Conservation (phyloP, 1,284 basidiomycete species). For the Irpex rosettiformis region DNA sequence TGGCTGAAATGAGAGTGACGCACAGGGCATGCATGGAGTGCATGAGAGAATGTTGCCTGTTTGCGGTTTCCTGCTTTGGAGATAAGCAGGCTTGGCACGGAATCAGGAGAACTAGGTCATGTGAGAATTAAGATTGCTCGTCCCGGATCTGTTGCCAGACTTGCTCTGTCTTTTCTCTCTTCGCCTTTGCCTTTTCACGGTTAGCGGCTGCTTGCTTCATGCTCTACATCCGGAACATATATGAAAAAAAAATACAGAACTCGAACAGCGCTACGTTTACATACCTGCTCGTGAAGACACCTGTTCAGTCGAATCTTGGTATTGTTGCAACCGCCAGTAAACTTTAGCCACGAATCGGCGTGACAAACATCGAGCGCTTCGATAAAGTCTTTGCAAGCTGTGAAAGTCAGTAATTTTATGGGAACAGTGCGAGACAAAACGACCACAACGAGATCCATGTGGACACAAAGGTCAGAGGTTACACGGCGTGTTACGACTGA, state of each 20-base stretch:
- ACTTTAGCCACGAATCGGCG: conserved; percentile 52
- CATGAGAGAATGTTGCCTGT: not conserved
- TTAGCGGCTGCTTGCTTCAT: conserved; percentile 67
- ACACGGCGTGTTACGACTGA: not conserved
- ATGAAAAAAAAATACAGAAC: too few relatives aligned
- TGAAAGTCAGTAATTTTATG: conserved; percentile 15
- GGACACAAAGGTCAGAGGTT: conserved; percentile 13
- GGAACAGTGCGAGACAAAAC: conserved; percentile 2
- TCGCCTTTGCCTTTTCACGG: conserved; percentile 61
- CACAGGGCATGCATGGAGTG: not conserved
- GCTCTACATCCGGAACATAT: conserved; percentile 42
- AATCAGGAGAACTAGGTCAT: not conserved
- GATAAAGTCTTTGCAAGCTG: conserved; percentile 73
- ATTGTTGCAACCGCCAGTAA: conserved; percentile 71
- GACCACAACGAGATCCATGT: conserved; percentile 13
- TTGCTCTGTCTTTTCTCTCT: conserved; percentile 51
- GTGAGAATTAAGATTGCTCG: conserved; percentile 30
- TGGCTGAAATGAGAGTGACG: not conserved
- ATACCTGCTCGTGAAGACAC: conserved; percentile 77
- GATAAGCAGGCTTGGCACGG: not conserved
- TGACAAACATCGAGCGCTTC: conserved; percentile 71
- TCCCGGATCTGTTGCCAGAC: conserved; percentile 60
- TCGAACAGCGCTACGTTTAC: conserved; percentile 17
- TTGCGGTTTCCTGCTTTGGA: not conserved
- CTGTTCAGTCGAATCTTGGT: conserved; percentile 68